Evolutionary conservation across 495 filamentous ascomycete species (phyloP), one percentile per base, ranked within the genome.

Genomic region (Chaetomium cochliodes): DNA sequence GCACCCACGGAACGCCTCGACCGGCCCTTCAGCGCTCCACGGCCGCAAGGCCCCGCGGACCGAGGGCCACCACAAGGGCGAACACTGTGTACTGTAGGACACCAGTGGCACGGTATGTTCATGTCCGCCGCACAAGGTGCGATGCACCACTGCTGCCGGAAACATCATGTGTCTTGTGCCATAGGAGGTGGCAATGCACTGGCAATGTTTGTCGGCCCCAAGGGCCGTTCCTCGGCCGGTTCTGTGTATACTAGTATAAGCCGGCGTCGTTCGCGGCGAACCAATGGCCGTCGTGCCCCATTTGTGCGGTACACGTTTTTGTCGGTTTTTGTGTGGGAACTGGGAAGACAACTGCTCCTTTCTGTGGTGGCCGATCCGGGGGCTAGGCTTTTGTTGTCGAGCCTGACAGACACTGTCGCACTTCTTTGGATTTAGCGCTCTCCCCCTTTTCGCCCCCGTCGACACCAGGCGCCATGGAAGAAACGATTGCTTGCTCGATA

Each of bases 111-210:
- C 64, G 51, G 55, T 65, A 49, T 62, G 33, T 37, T 57, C 53
- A 62, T 54, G 46, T n/a, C 47, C 26, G 37, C 57, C 58, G 65
- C 56, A 65, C 16, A 25, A 41, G 28, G 20, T 12, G 41, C 13
- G 41, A 44, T 44, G 41, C 41, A 44, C 41, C 41, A 18, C 23
- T 22, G 50, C 50, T 37, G 15, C 56, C 23, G 59, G 39, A n/a
- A 64, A 58, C 44, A 58, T 55, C 61, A 51, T 1, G 18, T 63
- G 65, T 30, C 28, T 58, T 26, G 67, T 70, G 60, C 60, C 67
- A 69, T 67, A 64, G 63, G 39, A 46, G 49, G 65, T 70, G 70
- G 70, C 67, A 62, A 72, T 66, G 67, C 56, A 26, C 28, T 33
- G 22, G 41, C 28, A 44, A 44, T 15, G 41, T 44, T 18, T 44